Base-by-base conservation (phyloP, 2,329 filamentous ascomycete species). In the Penicillium capsulatum region DNA sequence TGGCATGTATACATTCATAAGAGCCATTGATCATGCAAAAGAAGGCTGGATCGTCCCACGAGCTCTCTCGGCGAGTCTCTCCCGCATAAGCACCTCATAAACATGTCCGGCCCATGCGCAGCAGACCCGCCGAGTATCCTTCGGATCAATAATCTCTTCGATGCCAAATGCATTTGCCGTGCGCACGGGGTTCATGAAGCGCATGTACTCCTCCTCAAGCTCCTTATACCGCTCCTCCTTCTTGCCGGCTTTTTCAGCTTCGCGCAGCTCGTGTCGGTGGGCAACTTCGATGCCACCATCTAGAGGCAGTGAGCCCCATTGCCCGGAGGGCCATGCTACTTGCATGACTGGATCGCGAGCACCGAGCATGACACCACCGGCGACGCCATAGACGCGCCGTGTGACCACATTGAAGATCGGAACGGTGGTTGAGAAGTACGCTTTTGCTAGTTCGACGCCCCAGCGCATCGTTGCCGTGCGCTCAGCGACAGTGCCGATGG, bases 271-370 rank as follows among this genome's bases (percentile, higher is more conserved):
- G 40, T 75, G 73, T 2, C 75, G 69, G 60, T 83, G 80, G 0
- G 73, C 78, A 7, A 81, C 79, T 50, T 83, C 79, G 22, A 83
- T 81, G 0, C 80, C 80, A 2, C 79, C 80, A 38, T 80, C 77
- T 1, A 83, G 63, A 0, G 80, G 80, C 4, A 83, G 56, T 9
- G 73, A 78, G 0, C 79, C 79, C 77, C 78, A 83, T 48, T 79
- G 70, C 0, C 79, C 78, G 24, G 71, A 76, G 0, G 80, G 80
- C 80, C 80, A 83, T 4, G 77, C 77, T 9, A 83, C 71, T 31
- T 78, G 71, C 67, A 76, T 75, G 19, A 75, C 66, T 0, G 80
- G 79, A 39, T 82, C 76, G 11, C 80, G 71, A 36, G 72, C 77
- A 31, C 80, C 79, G 1, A 81, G 63, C 78, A 83, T 83, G 11